Evolutionary conservation across 352 stramenopile species (phyloP).

Genomic region (Phytophthora megakarya): DNA sequence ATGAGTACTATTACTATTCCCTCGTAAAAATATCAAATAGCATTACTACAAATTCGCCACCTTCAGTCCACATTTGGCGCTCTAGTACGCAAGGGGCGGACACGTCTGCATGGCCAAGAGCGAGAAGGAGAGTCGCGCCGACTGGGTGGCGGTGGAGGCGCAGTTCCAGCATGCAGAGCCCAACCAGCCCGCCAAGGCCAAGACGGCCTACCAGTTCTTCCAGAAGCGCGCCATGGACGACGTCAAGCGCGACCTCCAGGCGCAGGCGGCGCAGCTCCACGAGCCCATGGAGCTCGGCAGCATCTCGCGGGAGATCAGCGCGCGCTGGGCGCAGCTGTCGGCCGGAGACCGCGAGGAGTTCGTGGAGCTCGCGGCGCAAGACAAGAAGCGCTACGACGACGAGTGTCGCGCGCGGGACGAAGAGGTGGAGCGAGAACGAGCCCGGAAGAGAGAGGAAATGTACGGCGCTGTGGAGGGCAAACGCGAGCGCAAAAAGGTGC

Average conservation of each 20-base stretch:
- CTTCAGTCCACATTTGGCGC: background rate
- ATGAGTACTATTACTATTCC: too few species aligned
- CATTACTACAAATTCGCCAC: too few species aligned
- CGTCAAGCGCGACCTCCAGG: conserved; percentile 60
- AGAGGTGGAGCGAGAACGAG: conserved; percentile 72
- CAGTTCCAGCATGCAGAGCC: conserved; percentile 63
- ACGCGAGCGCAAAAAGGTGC: conserved; percentile 77
- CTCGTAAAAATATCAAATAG: too few species aligned
- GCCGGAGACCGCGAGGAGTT: conserved; percentile 74
- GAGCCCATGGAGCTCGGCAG: conserved; percentile 65
- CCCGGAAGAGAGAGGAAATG: conserved; percentile 76
- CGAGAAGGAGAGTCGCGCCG: conserved; percentile 66
- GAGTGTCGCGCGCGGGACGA: conserved; percentile 76
- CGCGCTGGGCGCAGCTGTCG: conserved; percentile 73
- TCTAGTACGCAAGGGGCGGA: background rate
- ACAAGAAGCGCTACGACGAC: conserved; percentile 75
- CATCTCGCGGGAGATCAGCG: conserved; percentile 78
- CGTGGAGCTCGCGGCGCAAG: conserved; percentile 56
- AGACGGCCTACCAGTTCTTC: conserved; percentile 80
- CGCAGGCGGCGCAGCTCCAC: conserved; percentile 45
- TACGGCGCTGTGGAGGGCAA: conserved; percentile 77
- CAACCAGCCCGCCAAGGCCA: conserved; percentile 65
- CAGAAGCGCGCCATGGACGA: conserved; percentile 74
- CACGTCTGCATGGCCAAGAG: conserved; percentile 31
- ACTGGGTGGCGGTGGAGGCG: conserved; percentile 82